phyloP scores from a whole-genome alignment of 2,329 filamentous ascomycete species.

The Hymenoscyphus fructigenus region DNA sequence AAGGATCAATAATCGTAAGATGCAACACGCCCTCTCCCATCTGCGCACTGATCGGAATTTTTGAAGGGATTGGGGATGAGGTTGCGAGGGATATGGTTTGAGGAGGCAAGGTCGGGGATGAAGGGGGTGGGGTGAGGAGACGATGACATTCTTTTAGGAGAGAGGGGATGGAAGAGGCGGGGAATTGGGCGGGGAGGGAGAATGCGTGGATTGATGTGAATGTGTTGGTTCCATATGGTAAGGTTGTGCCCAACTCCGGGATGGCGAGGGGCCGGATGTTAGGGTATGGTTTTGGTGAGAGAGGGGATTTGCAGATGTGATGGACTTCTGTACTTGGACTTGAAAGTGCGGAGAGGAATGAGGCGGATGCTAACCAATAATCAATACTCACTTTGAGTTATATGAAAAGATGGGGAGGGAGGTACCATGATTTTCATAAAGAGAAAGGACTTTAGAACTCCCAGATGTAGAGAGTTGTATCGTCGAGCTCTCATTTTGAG shows the following conservation, averaged over 20 bases:
- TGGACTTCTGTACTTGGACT: conserved; percentile 41
- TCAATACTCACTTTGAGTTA: not conserved
- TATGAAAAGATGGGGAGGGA: not conserved
- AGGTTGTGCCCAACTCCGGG: conserved; percentile 40
- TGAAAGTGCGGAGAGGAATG: conserved; percentile 35
- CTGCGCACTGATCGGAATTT: too few relatives aligned
- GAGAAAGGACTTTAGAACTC: conserved; percentile 27
- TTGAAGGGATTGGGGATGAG: not conserved
- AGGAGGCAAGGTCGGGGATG: conserved; percentile 8
- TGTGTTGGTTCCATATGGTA: conserved; percentile 36
- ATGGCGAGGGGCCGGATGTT: conserved; percentile 37
- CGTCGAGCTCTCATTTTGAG: conserved; percentile 33
- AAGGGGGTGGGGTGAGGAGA: conserved; percentile 45
- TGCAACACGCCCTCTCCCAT: conserved; percentile 55
- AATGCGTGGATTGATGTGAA: conserved; percentile 54
- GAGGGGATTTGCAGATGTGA: conserved; percentile 42
- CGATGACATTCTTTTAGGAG: conserved; percentile 57
- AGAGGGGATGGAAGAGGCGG: conserved; percentile 54
- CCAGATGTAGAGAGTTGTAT: conserved; percentile 22
- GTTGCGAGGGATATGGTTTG: not conserved
- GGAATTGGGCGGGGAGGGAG: conserved; percentile 55
- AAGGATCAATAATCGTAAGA: conserved; percentile 54
- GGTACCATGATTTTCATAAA: conserved; percentile 36
- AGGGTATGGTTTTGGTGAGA: conserved; percentile 38
- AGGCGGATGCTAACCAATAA: conserved; percentile 28